These are phyloP conservation scores for Suillus decipiens DNA, from an alignment of 768 basidiomycete genomes.

Conservation along the genomic window DNA sequence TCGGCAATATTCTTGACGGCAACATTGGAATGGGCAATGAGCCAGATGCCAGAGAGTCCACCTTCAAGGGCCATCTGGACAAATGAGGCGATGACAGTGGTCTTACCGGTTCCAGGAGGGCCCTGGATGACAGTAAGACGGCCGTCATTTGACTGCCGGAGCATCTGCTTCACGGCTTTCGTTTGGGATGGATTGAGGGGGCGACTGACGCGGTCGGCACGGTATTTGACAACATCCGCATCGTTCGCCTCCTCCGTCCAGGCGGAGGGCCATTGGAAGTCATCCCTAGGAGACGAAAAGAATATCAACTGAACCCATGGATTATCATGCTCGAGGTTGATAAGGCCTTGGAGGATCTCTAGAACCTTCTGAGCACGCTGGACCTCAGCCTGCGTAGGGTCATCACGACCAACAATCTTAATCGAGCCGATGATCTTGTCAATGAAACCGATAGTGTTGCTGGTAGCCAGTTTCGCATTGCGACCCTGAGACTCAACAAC, in stretches of 20 bases:
- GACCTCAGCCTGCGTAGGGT: conserved; percentile 59
- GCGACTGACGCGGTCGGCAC: conserved; percentile 19
- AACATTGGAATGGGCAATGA: conserved; percentile 83
- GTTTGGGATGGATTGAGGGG: conserved; percentile 43
- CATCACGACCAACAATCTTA: conserved; percentile 54
- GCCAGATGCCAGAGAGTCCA: conserved; percentile 62
- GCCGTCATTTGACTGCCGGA: conserved; percentile 33
- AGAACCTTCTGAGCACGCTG: conserved; percentile 37
- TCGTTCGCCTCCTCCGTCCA: conserved; percentile 22
- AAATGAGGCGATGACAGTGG: conserved; percentile 69
- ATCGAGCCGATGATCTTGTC: conserved; percentile 38
- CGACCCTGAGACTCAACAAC: conserved; percentile 18
- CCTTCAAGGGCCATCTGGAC: conserved; percentile 47
- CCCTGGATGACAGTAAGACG: conserved; percentile 44
- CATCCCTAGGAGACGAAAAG: conserved; percentile 23
- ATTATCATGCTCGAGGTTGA: conserved; percentile 29
- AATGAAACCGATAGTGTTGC: conserved; percentile 26
- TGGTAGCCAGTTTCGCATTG: conserved; percentile 23
- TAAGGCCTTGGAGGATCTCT: conserved; percentile 36
- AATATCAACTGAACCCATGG: conserved; percentile 43
- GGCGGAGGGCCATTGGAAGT: conserved; percentile 41
- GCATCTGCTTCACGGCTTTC: conserved; percentile 39
- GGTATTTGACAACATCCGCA: conserved; percentile 20
- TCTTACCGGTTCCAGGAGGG: conserved; percentile 74
- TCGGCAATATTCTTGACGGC: conserved; percentile 91